Percentiles rank a stretch among this genome's conserved stretches.
Conservation (phyloP, 345 rosid genomes). For the Dipteronia dyeriana region DNA sequence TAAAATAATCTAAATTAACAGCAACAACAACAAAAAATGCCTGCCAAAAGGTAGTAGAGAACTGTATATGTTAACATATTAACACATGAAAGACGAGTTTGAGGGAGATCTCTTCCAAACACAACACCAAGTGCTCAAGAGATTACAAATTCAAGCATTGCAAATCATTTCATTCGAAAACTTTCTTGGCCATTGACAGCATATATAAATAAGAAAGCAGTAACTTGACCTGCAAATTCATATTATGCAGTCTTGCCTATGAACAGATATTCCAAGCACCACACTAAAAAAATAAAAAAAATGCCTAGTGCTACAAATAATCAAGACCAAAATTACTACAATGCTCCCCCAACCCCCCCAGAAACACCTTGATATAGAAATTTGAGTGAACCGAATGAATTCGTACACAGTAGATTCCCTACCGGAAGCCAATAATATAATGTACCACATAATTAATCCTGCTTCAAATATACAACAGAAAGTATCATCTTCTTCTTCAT, state of each 20-base stretch:
- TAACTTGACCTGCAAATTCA: background rate
- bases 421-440: slow-evolving; percentile 11
- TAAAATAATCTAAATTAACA: too few relatives aligned
- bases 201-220: background rate
- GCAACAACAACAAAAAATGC: background rate
- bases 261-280: background rate
- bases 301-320: slow-evolving; percentile 25
- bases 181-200: background rate
- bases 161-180: background rate
- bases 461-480: slow-evolving; percentile 3
- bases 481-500: background rate
- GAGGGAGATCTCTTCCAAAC: background rate
- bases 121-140: background rate
- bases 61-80: background rate
- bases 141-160: background rate
- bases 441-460: slow-evolving; percentile 5
- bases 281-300: slow-evolving; percentile 1
- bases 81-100: background rate
- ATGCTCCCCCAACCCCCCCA: slow-evolving; percentile 23
- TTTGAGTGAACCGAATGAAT: slow-evolving; percentile 12
- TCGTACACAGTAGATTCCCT: background rate
- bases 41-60: background rate
- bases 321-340: slow-evolving; percentile 14
- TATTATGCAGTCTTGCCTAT: background rate
- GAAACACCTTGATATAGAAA: slow-evolving; percentile 15